These are phyloP conservation scores for Dothiorella sarmentorum DNA, from an alignment of 2,329 filamentous ascomycete species.

Conservation along the genomic window DNA sequence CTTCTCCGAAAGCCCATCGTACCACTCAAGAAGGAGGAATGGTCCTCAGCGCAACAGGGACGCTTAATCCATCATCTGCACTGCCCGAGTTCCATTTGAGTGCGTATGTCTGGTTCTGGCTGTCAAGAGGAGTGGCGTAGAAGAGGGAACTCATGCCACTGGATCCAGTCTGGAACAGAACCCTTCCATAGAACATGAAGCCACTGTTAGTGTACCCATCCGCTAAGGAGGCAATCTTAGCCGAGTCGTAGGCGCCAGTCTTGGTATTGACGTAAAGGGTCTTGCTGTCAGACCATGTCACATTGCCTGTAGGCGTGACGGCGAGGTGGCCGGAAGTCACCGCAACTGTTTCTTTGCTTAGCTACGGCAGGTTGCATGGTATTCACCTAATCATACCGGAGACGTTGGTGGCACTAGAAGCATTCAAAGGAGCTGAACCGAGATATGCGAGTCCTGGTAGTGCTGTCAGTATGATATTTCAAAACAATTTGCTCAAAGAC, in stretches of 20 bases:
- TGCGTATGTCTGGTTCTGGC: not conserved
- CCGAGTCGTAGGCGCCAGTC: not conserved
- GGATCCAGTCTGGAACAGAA: not conserved
- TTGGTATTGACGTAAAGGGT: not conserved
- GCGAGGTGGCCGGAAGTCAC: not conserved
- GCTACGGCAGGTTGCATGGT: too few species aligned
- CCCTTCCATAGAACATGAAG: constrained; percentile 3
- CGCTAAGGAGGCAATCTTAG: not conserved
- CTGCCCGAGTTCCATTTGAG: constrained; percentile 11
- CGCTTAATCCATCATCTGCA: not conserved
- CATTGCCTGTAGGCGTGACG: not conserved
- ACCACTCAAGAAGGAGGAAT: not conserved
- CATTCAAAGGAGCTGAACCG: not conserved
- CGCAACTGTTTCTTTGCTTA: not conserved
- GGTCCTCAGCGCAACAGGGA: constrained; percentile 3
- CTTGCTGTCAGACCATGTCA: constrained; percentile 6
- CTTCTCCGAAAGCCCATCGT: too few species aligned
- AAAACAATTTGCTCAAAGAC: not conserved
- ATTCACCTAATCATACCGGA: not conserved
- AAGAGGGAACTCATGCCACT: not conserved
- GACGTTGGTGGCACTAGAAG: not conserved
- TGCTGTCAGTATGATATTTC: not conserved
- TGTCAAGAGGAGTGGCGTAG: constrained; percentile 5
- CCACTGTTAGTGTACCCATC: constrained; percentile 4
- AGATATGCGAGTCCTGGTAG: not conserved